Percentiles rank a stretch among this genome's conserved stretches.
Evolutionary conservation across 768 basidiomycete species (phyloP).

Genomic region (Lactarius vividus): DNA sequence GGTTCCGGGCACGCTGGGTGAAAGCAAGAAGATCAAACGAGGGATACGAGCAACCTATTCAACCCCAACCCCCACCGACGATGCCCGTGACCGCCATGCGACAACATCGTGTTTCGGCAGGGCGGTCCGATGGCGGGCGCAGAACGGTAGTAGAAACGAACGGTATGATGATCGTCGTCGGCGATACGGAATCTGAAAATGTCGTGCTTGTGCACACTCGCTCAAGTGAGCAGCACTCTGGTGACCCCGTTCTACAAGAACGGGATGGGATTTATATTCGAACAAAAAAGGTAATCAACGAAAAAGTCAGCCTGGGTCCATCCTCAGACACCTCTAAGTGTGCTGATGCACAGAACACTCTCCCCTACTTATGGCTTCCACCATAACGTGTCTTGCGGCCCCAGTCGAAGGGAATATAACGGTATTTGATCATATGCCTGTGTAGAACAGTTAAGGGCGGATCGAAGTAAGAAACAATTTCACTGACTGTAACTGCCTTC

Average conservation of each 20-base stretch:
- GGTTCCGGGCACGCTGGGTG: background rate
- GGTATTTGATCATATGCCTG: slow-evolving; percentile 99
- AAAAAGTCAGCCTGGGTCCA: background rate
- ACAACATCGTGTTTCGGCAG: background rate
- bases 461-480: background rate
- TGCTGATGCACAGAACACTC: background rate
- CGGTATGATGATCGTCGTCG: too few relatives aligned
- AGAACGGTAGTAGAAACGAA: too few relatives aligned
- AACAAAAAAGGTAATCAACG: slow-evolving; percentile 3
- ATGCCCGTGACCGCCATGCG: background rate
- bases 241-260: background rate
- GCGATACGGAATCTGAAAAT: background rate
- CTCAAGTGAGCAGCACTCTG: background rate
- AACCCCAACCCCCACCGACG: background rate
- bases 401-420: slow-evolving; percentile 93
- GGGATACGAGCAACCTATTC: slow-evolving; percentile 2
- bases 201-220: background rate
- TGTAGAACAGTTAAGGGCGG: slow-evolving; percentile 4
- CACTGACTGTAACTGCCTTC: slow-evolving; percentile 90
- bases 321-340: background rate
- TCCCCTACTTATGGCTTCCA: slow-evolving; percentile 42
- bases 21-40: background rate
- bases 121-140: background rate
- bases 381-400: slow-evolving; percentile 92
- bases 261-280: background rate